These are phyloP conservation scores for Cryptococcus sp. DNA, from an alignment of 1,284 basidiomycete genomes.

Conservation along the genomic window DNA sequence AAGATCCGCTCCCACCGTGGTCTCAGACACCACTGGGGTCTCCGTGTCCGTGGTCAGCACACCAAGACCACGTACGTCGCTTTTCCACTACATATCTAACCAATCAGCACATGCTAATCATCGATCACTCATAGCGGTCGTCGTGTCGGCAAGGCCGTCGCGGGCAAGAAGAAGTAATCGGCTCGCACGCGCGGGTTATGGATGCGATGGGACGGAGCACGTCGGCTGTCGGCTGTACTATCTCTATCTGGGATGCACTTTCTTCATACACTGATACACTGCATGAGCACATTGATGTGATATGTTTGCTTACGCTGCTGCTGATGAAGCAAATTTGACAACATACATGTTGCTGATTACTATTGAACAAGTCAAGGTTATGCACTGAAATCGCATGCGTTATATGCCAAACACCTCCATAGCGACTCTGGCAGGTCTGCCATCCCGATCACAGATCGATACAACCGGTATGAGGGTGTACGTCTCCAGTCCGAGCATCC, in stretches of 20 bases:
- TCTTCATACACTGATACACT: background rate
- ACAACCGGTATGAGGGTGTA: slow-evolving; percentile 26
- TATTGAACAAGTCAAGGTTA: too few species aligned
- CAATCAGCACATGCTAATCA: slow-evolving; percentile 1
- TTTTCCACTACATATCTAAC: background rate
- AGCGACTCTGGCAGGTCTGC: slow-evolving; percentile 9
- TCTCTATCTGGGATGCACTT: background rate
- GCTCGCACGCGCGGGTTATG: slow-evolving; percentile 1
- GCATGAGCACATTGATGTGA: background rate
- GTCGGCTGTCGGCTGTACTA: background rate
- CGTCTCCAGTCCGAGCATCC: background rate
- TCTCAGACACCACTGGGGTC: slow-evolving; percentile 95
- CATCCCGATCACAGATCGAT: slow-evolving; percentile 21
- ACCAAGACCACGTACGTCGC: slow-evolving; percentile 84
- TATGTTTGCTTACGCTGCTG: too few species aligned
- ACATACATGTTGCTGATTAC: too few species aligned
- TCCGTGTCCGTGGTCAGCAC: slow-evolving; percentile 96
- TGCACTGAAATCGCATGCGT: background rate
- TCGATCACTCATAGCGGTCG: slow-evolving; percentile 27
- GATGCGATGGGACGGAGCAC: slow-evolving; percentile 2
- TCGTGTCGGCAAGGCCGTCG: slow-evolving; percentile 45
- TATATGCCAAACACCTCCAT: slow-evolving; percentile 30
- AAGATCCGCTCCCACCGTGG: slow-evolving; percentile 99
- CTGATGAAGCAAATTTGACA: too few species aligned
- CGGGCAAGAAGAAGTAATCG: slow-evolving; percentile 50